phyloP scores from a whole-genome alignment of 106 monocot species.

The Phalaenopsis aphrodite region DNA sequence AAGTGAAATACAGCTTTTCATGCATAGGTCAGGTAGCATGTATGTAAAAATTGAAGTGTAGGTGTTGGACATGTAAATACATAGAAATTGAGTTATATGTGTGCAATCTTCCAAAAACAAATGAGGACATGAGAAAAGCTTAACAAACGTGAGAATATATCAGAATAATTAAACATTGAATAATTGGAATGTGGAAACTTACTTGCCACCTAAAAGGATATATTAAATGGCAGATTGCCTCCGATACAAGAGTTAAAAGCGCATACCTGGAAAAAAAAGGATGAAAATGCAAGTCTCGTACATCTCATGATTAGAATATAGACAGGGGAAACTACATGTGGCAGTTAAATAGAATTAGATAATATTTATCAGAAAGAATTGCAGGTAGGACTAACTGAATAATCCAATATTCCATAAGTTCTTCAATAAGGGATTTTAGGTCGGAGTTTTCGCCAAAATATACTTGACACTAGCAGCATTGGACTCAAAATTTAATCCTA shows the following conservation, averaged over 20 bases:
- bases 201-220: constrained; percentile 99
- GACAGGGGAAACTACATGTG: not conserved
- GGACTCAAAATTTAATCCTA: not conserved
- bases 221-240: constrained; percentile 96
- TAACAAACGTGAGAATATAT: not conserved
- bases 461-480: not conserved
- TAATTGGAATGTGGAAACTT: constrained; percentile 5
- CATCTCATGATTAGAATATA: not conserved
- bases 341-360: not conserved
- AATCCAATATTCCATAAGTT: not conserved
- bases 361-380: not conserved
- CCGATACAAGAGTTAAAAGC: constrained; percentile 86
- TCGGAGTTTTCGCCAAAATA: not conserved
- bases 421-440: not conserved
- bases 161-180: not conserved
- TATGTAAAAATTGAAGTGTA: too few species aligned
- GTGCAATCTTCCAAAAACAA: not conserved
- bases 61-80: too few species aligned
- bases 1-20: too few species aligned
- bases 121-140: not conserved
- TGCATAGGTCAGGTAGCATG: too few species aligned
- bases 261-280: constrained; percentile 57
- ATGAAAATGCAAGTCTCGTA: not conserved
- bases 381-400: not conserved
- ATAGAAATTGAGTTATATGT: too few species aligned